A percentile compares a stretch with the other conserved stretches of the same genome.
Conservation (phyloP, 768 basidiomycete genomes). For the Lactarius vividus region DNA sequence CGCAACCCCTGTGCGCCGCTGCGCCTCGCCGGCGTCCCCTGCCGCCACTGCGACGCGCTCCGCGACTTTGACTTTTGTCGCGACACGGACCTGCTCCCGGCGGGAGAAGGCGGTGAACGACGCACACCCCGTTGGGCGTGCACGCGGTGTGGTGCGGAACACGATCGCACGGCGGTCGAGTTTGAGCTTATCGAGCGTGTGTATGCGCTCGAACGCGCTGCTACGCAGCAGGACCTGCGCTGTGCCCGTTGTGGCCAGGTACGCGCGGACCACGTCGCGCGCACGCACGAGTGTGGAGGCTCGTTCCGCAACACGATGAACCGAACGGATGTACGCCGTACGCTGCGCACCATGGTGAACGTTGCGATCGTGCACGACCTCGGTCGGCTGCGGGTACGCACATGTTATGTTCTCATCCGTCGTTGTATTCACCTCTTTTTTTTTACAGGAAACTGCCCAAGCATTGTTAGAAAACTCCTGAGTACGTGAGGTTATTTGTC, state of each 20-base stretch:
- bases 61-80: constrained; percentile 96
- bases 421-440: background rate
- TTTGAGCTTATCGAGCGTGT: constrained; percentile 79
- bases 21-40: constrained; percentile 82
- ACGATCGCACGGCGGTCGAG: constrained; percentile 87
- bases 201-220: constrained; percentile 63
- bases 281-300: constrained; percentile 88
- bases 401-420: background rate
- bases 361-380: constrained; percentile 75
- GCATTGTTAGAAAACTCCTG: constrained; percentile 22
- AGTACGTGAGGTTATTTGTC: background rate
- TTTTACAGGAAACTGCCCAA: constrained; percentile 23
- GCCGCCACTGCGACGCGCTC: constrained; percentile 78
- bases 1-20: constrained; percentile 90
- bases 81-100: constrained; percentile 73
- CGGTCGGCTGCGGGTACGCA: constrained; percentile 59
- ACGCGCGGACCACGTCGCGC: constrained; percentile 82
- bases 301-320: constrained; percentile 69
- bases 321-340: constrained; percentile 68
- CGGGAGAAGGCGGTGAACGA: constrained; percentile 40
- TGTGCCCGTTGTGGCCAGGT: constrained; percentile 90
- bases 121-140: constrained; percentile 62
- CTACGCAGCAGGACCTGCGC: constrained; percentile 85
- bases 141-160: constrained; percentile 73
- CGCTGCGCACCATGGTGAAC: constrained; percentile 79